Base-by-base conservation (phyloP, 1,284 basidiomycete species). In the Exobasidium rhododendri region DNA sequence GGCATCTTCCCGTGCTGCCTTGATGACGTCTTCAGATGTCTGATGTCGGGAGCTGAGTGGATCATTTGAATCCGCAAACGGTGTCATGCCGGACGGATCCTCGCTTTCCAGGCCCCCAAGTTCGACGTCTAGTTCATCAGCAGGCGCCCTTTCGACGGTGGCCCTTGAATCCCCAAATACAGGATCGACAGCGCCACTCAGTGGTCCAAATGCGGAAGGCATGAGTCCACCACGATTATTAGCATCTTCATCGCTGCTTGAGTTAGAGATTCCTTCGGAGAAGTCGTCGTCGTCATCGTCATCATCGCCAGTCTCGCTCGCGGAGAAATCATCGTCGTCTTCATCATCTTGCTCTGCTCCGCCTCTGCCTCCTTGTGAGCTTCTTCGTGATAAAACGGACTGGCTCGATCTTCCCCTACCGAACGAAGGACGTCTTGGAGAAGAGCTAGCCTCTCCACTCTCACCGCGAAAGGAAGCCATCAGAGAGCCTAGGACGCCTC, bases 141-240 rank as follows among this genome's bases (percentile, higher is more conserved):
- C 66, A 11, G 73, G 70, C 20, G 64, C 64, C 47, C 67, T 64
- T n/a, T 76, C 77, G 28, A 62, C 64, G 35, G 65, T 65, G 31
- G 64, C 63, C 47, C 75, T 68, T 0, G 66, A 64, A 26, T 76
- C 75, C 40, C 77, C 77, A 63, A 79, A 79, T 28, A 79, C 70
- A 4, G 75, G 68, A 46, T 79, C 76, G 24, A 69, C 67, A 29
- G 68, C 64, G 11, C 71, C 75, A 35, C 64, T 70, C 43, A 72
- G 65, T 0, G 71, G 68, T n/a, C 74, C 74, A 49, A 77, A 77
- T 14, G 70, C 74, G 24, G 73, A 75, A 22, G 74, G 74, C 10
- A 77, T 61, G 11, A 77, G 62, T 10, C 73, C 74, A 24, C 64
- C 73, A 24, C 72, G 58, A 28, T 60, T 61, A 22, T 63, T 59